phyloP scores from a whole-genome alignment of 1,284 basidiomycete genomes.

The Moniliella sp. region DNA sequence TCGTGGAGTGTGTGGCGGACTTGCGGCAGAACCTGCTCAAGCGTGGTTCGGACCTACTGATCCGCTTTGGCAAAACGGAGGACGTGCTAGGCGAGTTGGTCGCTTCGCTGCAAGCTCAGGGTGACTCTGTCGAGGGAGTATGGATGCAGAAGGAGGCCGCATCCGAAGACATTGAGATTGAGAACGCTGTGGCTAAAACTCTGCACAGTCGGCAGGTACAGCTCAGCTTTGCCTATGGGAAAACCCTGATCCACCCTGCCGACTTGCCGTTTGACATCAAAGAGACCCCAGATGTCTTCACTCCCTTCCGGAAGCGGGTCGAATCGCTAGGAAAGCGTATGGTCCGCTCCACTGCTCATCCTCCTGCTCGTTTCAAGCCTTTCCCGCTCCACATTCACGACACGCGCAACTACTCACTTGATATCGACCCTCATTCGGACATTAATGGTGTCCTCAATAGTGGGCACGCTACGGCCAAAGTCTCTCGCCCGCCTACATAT shows the following conservation, averaged over 20 bases:
- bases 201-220: slow-evolving; percentile 11
- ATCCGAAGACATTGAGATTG: slow-evolving; percentile 13
- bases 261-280: slow-evolving; percentile 37
- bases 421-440: slow-evolving; percentile 22
- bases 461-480: too few species aligned
- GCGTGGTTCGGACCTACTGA: slow-evolving; percentile 37
- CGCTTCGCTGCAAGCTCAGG: slow-evolving; percentile 11
- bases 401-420: slow-evolving; percentile 18
- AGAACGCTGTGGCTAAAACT: slow-evolving; percentile 10
- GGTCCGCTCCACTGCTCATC: slow-evolving; percentile 13
- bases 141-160: slow-evolving; percentile 29
- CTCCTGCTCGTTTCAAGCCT: slow-evolving; percentile 15
- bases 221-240: slow-evolving; percentile 15
- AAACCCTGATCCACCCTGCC: slow-evolving; percentile 30
- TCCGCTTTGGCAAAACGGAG: slow-evolving; percentile 40
- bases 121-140: slow-evolving; percentile 19
- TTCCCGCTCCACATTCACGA: slow-evolving; percentile 11
- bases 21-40: slow-evolving; percentile 36
- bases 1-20: slow-evolving; percentile 39
- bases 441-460: slow-evolving; percentile 16
- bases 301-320: slow-evolving; percentile 38
- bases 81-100: slow-evolving; percentile 24
- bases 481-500: too few species aligned
- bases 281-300: slow-evolving; percentile 39
- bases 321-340: slow-evolving; percentile 36